Conservation (phyloP, 495 filamentous ascomycete species). For the Talaromyces stipitatus region DNA sequence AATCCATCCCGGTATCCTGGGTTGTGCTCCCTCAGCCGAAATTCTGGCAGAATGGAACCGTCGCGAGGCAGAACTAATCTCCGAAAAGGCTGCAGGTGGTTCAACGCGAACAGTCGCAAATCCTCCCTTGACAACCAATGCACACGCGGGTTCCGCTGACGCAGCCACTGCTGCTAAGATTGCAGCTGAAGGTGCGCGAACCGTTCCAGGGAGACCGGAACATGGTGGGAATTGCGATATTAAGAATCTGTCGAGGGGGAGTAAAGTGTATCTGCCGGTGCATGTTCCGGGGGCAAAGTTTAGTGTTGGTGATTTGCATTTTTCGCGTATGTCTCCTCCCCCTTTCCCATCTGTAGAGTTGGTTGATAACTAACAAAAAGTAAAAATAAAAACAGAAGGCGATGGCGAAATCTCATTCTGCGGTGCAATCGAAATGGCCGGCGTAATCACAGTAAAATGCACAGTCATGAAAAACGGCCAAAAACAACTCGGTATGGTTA, state of each 20-base stretch:
- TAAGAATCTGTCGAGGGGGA: slow-evolving; percentile 81
- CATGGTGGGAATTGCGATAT: slow-evolving; percentile 73
- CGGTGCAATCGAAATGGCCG: slow-evolving; percentile 95
- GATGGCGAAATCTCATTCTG: slow-evolving; percentile 96
- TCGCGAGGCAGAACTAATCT: slow-evolving; percentile 72
- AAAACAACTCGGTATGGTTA: slow-evolving; percentile 56
- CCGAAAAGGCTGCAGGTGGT: slow-evolving; percentile 40
- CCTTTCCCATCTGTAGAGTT: neutral
- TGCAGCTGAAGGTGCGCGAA: slow-evolving; percentile 81
- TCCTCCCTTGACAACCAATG: slow-evolving; percentile 62
- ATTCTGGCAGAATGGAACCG: slow-evolving; percentile 71
- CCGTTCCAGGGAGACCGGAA: slow-evolving; percentile 62
- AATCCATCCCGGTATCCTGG: slow-evolving; percentile 91
- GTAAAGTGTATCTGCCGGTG: slow-evolving; percentile 84
- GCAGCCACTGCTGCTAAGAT: slow-evolving; percentile 61
- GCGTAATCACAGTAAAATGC: slow-evolving; percentile 87
- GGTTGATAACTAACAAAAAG: neutral
- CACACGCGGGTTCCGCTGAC: slow-evolving; percentile 62
- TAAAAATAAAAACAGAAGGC: slow-evolving; percentile 42
- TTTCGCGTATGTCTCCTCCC: slow-evolving; percentile 36
- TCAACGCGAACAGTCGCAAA: slow-evolving; percentile 70
- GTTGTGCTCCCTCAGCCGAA: slow-evolving; percentile 73
- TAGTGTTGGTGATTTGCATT: slow-evolving; percentile 86
- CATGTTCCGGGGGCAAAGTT: slow-evolving; percentile 86
- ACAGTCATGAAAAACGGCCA: slow-evolving; percentile 81